Evolutionary conservation across 1,284 basidiomycete species (phyloP), one percentile per base, ranked within the genome.

Genomic region (Wallemia hederae): DNA sequence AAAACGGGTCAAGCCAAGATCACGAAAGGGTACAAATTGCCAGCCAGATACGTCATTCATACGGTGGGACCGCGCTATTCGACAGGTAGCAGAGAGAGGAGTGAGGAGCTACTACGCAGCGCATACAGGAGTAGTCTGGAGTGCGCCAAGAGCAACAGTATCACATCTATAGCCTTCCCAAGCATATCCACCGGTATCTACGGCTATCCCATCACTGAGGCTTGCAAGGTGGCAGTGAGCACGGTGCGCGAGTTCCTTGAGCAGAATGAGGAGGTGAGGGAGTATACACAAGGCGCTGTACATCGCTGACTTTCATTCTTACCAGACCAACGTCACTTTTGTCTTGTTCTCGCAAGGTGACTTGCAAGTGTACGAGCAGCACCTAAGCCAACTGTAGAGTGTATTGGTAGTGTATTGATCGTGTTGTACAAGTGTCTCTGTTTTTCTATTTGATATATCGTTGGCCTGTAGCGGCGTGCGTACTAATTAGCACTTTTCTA

Each of bases 21-120:
- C 59, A 91, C 87, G 1, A 74, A 72, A 64, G 84, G 80, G 2
- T 82, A 85, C 65, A 69, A 78, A 59, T 65, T 73, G 25, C 66
- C 72, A 77, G 82, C 74, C 22, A 79, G 77, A 61, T 75, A 81
- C 63, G 75, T 96, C 61, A 86, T 94, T 22, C 92, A 96, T 67
- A 81, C 92, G 1, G 90, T 94, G 25, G 91, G 91, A 11, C 89
- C 89, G 0, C 70, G 89, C 1, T 92, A 88, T 67, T 74, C 73
- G 0, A 61, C 64, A 0, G 63, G 65, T 1, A 67, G 75, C 1
- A 69, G 67, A 1, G 74, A 76, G 19, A 67, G 70, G 55, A 77
- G 77, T 59, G 78, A 78, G 5, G 64, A 69, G 60, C 74, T 77
- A 62, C 76, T 97, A 1, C 73, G 74, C 2, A 82, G 80, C 17